Conservation (phyloP, 257 asterid genomes). For the Solanum medicagineum region DNA sequence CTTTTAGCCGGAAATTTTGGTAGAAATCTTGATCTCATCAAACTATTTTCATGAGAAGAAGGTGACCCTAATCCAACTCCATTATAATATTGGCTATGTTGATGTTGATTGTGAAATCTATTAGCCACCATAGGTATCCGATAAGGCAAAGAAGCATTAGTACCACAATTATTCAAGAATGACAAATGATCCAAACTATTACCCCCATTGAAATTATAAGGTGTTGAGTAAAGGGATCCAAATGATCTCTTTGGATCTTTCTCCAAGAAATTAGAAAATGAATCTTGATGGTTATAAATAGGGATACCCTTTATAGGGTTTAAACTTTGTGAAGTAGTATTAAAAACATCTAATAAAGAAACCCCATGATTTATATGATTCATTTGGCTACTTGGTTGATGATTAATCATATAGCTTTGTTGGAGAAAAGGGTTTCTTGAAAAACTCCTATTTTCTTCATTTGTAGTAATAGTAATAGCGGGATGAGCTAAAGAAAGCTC, state of each 20-base stretch:
- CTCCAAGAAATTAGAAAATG: conserved; percentile 8
- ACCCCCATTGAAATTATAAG: conserved; percentile 6
- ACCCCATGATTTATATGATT: conserved; percentile 1
- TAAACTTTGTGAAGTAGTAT: background rate
- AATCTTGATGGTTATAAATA: conserved; percentile 25
- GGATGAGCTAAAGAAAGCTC: background rate
- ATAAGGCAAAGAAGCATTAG: conserved; percentile 19
- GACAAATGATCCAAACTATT: conserved; percentile 15
- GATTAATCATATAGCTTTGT: background rate
- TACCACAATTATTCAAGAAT: conserved; percentile 2
- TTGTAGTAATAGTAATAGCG: background rate
- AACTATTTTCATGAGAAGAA: conserved; percentile 27
- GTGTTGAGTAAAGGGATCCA: conserved; percentile 5
- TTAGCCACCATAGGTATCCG: background rate
- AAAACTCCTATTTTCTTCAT: background rate
- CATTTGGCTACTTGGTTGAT: background rate
- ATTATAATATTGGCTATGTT: conserved; percentile 9
- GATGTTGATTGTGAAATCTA: conserved; percentile 11
- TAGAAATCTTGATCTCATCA: conserved; percentile 64
- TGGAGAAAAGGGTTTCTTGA: background rate
- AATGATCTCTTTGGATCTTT: conserved; percentile 27
- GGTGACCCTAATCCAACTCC: conserved; percentile 20
- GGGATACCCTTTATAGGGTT: conserved; percentile 25
- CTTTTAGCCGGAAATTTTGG: conserved; percentile 54
- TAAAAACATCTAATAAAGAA: background rate